phyloP scores from a whole-genome alignment of 2,329 filamentous ascomycete genomes.

The Monilinia laxa region DNA sequence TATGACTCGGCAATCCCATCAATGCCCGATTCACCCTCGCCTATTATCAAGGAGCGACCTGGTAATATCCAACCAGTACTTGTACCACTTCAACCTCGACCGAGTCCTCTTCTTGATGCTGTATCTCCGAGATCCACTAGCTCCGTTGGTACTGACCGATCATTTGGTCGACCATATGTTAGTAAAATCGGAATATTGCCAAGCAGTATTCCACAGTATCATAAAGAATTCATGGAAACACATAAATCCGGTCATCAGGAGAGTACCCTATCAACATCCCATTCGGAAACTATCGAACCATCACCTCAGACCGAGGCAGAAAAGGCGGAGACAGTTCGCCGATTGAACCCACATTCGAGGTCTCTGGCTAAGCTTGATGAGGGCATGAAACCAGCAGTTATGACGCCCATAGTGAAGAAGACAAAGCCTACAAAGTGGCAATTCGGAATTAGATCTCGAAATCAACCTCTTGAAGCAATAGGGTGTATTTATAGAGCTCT shows the following conservation, averaged over 20 bases:
- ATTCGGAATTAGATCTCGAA: conserved; percentile 93
- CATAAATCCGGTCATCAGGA: conserved; percentile 54
- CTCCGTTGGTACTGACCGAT: conserved; percentile 38
- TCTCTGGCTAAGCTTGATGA: conserved; percentile 69
- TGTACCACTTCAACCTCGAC: conserved; percentile 26
- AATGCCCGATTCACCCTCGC: conserved; percentile 7
- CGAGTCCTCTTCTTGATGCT: conserved; percentile 35
- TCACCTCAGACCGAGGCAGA: conserved; percentile 62
- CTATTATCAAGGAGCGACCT: conserved; percentile 15
- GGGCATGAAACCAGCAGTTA: conserved; percentile 57
- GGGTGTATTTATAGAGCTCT: conserved; percentile 93
- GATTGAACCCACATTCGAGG: conserved; percentile 81
- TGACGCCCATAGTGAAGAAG: conserved; percentile 68
- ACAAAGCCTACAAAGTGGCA: conserved; percentile 89
- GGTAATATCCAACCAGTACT: conserved; percentile 13
- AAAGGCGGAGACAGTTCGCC: conserved; percentile 75
- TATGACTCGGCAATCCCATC: conserved; percentile 42
- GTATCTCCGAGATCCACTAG: conserved; percentile 40
- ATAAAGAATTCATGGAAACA: conserved; percentile 85
- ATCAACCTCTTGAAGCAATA: conserved; percentile 90
- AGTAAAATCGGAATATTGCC: conserved; percentile 91
- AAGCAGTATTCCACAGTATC: conserved; percentile 85
- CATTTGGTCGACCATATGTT: conserved; percentile 43
- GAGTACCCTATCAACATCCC: conserved; percentile 41
- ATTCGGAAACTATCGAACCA: conserved; percentile 43